Base-by-base conservation (phyloP, 1,284 basidiomycete genomes). In the Phlebopus sp. region DNA sequence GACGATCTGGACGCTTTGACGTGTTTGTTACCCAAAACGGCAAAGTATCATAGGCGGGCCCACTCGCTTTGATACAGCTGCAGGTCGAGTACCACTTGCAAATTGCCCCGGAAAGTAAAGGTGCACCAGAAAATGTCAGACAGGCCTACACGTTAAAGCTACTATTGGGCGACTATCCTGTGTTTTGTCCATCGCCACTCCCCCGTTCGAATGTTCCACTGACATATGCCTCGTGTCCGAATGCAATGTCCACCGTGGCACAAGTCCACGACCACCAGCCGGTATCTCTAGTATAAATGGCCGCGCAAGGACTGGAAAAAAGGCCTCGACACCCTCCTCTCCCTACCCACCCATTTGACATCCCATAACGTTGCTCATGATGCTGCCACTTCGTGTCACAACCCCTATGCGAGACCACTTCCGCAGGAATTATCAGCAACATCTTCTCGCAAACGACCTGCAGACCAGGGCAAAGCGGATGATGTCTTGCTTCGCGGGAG, bases 151-250 rank as follows among this genome's bases (percentile, higher is more conserved):
- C 29, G 15, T 21, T n/a, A 47, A 38, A 30, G n/a, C 41, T 32
- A 21, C 37, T 21, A 5, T 23, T 5, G 29, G n/a, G 21, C 30
- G 36, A 34, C 42, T 31, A 5, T 23, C n/a, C 36, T 38, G 6
- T 30, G 21, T 36, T 23, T 46, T 40, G 18, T 37, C 37, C 37
- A 47, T 38, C 34, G 50, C 56, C 56, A 57, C 46, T 58, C 17
- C 30, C 42, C 37, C 47, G 46, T 49, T 40, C 29, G 19, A n/a
- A 18, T 37, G 32, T 44, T 46, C 21, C 11, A 46, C 25, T 15
- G 40, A 42, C 44, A 15, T 37, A 47, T 13, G 57, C 55, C 63
- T 66, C 64, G 56, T 62, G 63, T 38, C 21, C 42, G 50, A 59
- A 62, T 60, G 59, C 60, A 27, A 23, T 44, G 14, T 53, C 59